phyloP scores from a whole-genome alignment of 371 early-diverging fungal species.

The Mucor piriformis region DNA sequence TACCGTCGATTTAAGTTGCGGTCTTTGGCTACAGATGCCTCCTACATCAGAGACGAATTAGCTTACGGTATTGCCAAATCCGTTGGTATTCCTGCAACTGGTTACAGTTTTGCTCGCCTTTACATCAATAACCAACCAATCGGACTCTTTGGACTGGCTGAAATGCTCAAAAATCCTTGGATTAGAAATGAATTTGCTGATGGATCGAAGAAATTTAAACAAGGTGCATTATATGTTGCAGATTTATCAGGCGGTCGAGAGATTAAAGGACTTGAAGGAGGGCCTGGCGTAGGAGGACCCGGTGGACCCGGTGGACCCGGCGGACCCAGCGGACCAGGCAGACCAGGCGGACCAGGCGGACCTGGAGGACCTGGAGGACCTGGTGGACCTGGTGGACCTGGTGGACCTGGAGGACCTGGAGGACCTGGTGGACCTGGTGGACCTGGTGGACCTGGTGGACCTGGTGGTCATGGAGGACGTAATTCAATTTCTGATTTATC shows the following conservation, averaged over 20 bases:
- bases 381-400: too few relatives aligned
- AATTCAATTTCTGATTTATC: conserved; percentile 15
- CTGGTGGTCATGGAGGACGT: neutral
- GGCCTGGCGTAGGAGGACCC: neutral
- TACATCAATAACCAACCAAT: conserved; percentile 32
- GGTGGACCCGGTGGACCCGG: too few relatives aligned
- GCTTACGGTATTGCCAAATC: conserved; percentile 47
- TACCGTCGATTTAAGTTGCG: conserved; percentile 39
- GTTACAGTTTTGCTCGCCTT: conserved; percentile 36
- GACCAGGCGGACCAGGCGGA: neutral
- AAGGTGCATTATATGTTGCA: conserved; percentile 23
- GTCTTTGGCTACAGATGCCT: conserved; percentile 40
- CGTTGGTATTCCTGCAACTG: conserved; percentile 44
- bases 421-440: neutral
- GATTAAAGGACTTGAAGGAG: conserved; percentile 5
- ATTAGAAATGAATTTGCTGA: conserved; percentile 27
- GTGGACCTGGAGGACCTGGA: neutral
- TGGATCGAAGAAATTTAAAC: conserved; percentile 27
- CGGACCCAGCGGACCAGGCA: neutral
- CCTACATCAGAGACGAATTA: conserved; percentile 54
- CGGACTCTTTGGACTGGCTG: conserved; percentile 42
- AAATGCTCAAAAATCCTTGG: conserved; percentile 41
- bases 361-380: neutral
- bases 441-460: neutral
- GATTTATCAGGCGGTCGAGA: conserved; percentile 21